A percentile compares a stretch with the other conserved stretches of the same genome.
phyloP scores from a whole-genome alignment of 441 rosid species.

The Mallotus japonicus region DNA sequence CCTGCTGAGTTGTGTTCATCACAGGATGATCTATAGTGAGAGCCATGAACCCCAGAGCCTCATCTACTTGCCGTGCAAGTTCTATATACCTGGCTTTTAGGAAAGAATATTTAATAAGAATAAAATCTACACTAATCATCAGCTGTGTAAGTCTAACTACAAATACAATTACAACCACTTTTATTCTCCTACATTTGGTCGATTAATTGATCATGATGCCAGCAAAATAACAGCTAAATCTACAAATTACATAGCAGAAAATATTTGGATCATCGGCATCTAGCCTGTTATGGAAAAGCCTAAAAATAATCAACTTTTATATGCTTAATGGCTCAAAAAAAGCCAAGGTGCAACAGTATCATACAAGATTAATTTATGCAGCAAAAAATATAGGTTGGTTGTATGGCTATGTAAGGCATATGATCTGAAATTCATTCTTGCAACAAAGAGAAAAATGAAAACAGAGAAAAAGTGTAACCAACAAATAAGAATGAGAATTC shows the following conservation, averaged over 20 bases:
- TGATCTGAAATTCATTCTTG: not conserved
- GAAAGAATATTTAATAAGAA: slow-evolving; percentile 10
- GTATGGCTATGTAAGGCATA: not conserved
- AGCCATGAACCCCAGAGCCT: slow-evolving; percentile 58
- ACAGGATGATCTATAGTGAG: slow-evolving; percentile 49
- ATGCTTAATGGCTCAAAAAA: not conserved
- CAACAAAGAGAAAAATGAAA: not conserved
- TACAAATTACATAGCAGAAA: slow-evolving; percentile 1
- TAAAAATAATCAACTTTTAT: not conserved
- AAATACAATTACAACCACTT: not conserved
- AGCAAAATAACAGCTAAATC: not conserved
- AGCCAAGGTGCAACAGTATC: not conserved
- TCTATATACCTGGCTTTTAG: slow-evolving; percentile 41
- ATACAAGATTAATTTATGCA: not conserved
- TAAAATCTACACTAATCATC: not conserved
- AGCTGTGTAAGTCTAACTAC: not conserved
- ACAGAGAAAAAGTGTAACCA: not conserved
- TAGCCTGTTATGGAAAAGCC: not conserved
- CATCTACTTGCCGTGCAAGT: slow-evolving; percentile 56
- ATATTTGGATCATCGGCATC: not conserved
- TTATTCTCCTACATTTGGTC: not conserved
- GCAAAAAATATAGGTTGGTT: not conserved
- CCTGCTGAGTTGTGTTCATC: slow-evolving; percentile 52
- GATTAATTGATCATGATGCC: not conserved
- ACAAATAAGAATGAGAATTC: not conserved